Percentiles rank a stretch among this genome's conserved stretches.
Conservation (phyloP, 441 rosid species). For the Jatropha multifida region DNA sequence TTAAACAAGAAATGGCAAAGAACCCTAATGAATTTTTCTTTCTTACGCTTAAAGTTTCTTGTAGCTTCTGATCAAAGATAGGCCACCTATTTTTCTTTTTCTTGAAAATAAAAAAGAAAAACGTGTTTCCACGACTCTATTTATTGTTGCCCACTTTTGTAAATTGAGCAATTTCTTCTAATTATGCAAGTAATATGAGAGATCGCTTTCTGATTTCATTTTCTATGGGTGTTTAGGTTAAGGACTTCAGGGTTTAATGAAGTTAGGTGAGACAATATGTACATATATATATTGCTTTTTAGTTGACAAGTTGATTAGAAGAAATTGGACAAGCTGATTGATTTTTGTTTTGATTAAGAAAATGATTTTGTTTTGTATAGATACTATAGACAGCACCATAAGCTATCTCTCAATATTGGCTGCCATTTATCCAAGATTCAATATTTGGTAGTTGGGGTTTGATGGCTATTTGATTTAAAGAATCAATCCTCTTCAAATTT, state of each 20-base stretch:
- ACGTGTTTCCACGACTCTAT: slow-evolving; percentile 14
- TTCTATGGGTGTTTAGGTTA: not conserved
- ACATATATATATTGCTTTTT: not conserved
- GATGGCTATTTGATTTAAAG: not conserved
- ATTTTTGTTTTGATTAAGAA: no score
- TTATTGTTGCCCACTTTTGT: slow-evolving; percentile 25
- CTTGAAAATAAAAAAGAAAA: not conserved
- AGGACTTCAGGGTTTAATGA: not conserved
- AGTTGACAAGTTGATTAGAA: not conserved
- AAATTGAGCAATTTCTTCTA: slow-evolving; percentile 18
- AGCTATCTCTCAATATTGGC: slow-evolving; percentile 7
- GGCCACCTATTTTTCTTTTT: slow-evolving; percentile 8
- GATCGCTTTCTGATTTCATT: slow-evolving; percentile 11
- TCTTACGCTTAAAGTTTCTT: slow-evolving; percentile 37
- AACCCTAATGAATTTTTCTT: slow-evolving; percentile 8
- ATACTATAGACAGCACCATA: not conserved
- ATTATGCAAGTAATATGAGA: not conserved
- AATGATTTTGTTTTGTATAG: no score
- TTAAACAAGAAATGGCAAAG: slow-evolving; percentile 18
- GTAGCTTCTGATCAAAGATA: slow-evolving; percentile 42
- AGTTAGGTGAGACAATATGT: slow-evolving; percentile 18
- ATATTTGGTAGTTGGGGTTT: not conserved
- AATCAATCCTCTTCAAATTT: no score
- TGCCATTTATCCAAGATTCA: not conserved
- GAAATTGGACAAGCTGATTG: not conserved